Percentiles rank a stretch among this genome's conserved stretches.
These are phyloP conservation scores for Kodamaea sagamina DNA, from an alignment of 805 yeast genomes.

Conservation along the genomic window DNA sequence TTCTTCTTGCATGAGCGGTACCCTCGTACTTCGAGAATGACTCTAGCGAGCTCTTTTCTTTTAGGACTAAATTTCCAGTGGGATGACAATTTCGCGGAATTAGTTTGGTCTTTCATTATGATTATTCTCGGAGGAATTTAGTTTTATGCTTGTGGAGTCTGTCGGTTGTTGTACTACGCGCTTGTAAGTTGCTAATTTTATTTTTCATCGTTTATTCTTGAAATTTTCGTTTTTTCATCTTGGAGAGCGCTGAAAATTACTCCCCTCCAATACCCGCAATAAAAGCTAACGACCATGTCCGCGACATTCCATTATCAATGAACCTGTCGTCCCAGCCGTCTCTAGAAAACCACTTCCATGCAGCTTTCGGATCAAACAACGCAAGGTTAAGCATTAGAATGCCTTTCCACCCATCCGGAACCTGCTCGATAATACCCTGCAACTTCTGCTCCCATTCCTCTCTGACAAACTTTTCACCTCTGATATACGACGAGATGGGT, in stretches of 20 bases:
- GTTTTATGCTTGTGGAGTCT: too few relatives aligned
- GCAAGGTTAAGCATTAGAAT: constrained; percentile 74
- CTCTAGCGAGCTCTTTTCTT: too few relatives aligned
- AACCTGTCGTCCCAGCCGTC: constrained; percentile 52
- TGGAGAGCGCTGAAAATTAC: not conserved
- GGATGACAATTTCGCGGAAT: too few relatives aligned
- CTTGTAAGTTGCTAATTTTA: too few relatives aligned
- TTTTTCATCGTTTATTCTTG: too few relatives aligned
- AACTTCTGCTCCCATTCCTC: constrained; percentile 66
- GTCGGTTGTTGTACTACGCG: too few relatives aligned
- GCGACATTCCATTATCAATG: constrained; percentile 82
- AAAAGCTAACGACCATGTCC: constrained; percentile 83
- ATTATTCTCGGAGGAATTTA: too few relatives aligned
- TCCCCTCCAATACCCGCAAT: constrained; percentile 55
- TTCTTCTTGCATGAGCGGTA: too few relatives aligned
- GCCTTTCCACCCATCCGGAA: constrained; percentile 73
- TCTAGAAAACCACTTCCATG: constrained; percentile 49
- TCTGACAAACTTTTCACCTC: constrained; percentile 53
- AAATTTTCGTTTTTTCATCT: too few relatives aligned
- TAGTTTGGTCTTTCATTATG: too few relatives aligned
- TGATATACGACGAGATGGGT: constrained; percentile 61
- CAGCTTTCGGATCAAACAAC: constrained; percentile 60
- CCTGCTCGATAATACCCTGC: constrained; percentile 42
- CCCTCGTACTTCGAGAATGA: too few relatives aligned
- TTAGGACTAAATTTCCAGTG: too few relatives aligned